Percentiles rank a stretch among this genome's conserved stretches.
Conservation (phyloP, 108 stramenopile species). For the Asterionellopsis glacialis region DNA sequence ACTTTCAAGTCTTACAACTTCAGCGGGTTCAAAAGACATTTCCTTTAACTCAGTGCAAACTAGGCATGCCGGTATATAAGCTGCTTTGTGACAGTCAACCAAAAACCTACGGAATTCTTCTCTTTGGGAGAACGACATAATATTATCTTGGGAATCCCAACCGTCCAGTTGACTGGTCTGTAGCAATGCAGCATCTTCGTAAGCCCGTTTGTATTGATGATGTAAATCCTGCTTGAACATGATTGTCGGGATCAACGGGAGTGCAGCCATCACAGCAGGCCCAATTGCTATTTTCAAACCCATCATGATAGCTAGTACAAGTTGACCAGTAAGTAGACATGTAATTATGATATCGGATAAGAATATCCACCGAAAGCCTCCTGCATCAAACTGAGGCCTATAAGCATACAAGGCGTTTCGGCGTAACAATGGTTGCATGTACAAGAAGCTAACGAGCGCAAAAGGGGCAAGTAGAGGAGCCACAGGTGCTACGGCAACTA, state of each 20-base stretch:
- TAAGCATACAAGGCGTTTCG: constrained; percentile 76
- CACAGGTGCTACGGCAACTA: constrained; percentile 69
- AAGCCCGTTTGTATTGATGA: constrained; percentile 54
- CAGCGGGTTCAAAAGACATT: no score
- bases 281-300: constrained; percentile 51
- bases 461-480: constrained; percentile 74
- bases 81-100: constrained; percentile 86
- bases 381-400: constrained; percentile 73
- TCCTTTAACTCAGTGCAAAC: constrained; percentile 39
- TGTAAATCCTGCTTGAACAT: constrained; percentile 45
- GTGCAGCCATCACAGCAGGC: constrained; percentile 58
- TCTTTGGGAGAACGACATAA: constrained; percentile 47
- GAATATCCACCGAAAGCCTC: constrained; percentile 77
- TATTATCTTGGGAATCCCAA: constrained; percentile 55
- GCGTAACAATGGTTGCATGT: constrained; percentile 62
- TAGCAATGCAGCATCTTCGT: constrained; percentile 72
- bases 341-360: constrained; percentile 69
- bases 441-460: constrained; percentile 68
- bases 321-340: constrained; percentile 56
- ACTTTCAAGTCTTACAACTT: no score
- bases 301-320: constrained; percentile 44
- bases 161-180: constrained; percentile 82
- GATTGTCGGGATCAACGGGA: constrained; percentile 56
- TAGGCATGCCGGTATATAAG: constrained; percentile 86
- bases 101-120: constrained; percentile 78